phyloP scores from a whole-genome alignment of 768 basidiomycete species.

The Collybia sp. region DNA sequence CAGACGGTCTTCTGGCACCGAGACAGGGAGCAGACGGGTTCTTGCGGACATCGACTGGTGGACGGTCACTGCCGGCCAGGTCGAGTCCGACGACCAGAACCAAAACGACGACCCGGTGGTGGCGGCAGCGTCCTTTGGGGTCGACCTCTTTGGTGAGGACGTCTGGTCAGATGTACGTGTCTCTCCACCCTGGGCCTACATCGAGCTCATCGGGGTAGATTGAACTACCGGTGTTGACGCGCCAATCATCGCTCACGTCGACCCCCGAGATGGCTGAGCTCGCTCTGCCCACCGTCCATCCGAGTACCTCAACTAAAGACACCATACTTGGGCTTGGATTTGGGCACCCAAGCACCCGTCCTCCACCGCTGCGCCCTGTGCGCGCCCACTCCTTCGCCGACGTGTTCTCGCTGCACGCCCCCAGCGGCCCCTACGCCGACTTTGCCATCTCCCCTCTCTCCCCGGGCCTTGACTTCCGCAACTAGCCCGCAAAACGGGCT shows the following conservation, averaged over 20 bases:
- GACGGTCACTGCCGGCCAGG: conserved; percentile 73
- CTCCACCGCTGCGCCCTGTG: conserved; percentile 27
- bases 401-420: conserved; percentile 28
- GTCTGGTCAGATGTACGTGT: background rate
- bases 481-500: no score
- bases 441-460: conserved; percentile 39
- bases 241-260: no score
- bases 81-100: conserved; percentile 39
- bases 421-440: conserved; percentile 26
- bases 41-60: conserved; percentile 89
- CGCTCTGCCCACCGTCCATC: no score
- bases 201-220: no score
- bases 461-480: background rate
- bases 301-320: no score
- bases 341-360: conserved; percentile 12
- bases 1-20: conserved; percentile 67
- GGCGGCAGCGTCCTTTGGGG: conserved; percentile 28
- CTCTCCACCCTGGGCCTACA: background rate
- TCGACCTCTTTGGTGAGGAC: conserved; percentile 10
- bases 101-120: conserved; percentile 31
- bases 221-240: no score
- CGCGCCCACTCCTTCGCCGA: conserved; percentile 42
- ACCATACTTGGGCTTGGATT: background rate
- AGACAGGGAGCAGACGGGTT: conserved; percentile 60
- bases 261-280: no score